These are phyloP conservation scores for Zymoseptoria ardabiliae DNA, from an alignment of 2,329 filamentous ascomycete genomes.

Conservation along the genomic window DNA sequence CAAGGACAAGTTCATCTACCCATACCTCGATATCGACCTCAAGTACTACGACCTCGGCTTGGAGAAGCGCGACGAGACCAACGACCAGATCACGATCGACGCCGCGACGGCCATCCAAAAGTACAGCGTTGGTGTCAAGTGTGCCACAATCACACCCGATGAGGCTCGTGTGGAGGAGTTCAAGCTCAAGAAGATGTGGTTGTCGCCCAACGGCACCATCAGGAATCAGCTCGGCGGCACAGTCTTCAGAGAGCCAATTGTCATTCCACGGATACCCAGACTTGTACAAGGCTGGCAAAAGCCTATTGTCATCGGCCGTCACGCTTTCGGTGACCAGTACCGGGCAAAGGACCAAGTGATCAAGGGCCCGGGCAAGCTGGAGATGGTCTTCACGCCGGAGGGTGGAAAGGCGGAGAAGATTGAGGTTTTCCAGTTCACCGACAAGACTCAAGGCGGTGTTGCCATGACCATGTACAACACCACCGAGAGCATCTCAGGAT, in stretches of 20 bases:
- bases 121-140: constrained; percentile 98
- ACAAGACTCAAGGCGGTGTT: constrained; percentile 64
- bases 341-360: constrained; percentile 88
- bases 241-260: constrained; percentile 97
- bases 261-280: constrained; percentile 86
- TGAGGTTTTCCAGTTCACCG: constrained; percentile 83
- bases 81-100: constrained; percentile 92
- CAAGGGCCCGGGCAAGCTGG: constrained; percentile 74
- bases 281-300: constrained; percentile 97
- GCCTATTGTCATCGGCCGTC: constrained; percentile 97
- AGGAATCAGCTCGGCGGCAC: constrained; percentile 73
- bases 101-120: constrained; percentile 97
- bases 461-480: constrained; percentile 98
- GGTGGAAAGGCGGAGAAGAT: constrained; percentile 76
- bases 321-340: constrained; percentile 98
- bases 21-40: constrained; percentile 92
- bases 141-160: constrained; percentile 97
- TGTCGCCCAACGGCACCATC: constrained; percentile 90
- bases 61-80: constrained; percentile 89
- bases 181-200: constrained; percentile 99
- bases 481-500: constrained; percentile 86
- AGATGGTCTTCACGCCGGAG: constrained; percentile 87
- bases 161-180: constrained; percentile 96
- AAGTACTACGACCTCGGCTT: constrained; percentile 64
- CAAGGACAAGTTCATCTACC: constrained; percentile 97